These are phyloP conservation scores for Chaetomiaceae sp. DNA, from an alignment of 2,329 filamentous ascomycete species.

Conservation along the genomic window DNA sequence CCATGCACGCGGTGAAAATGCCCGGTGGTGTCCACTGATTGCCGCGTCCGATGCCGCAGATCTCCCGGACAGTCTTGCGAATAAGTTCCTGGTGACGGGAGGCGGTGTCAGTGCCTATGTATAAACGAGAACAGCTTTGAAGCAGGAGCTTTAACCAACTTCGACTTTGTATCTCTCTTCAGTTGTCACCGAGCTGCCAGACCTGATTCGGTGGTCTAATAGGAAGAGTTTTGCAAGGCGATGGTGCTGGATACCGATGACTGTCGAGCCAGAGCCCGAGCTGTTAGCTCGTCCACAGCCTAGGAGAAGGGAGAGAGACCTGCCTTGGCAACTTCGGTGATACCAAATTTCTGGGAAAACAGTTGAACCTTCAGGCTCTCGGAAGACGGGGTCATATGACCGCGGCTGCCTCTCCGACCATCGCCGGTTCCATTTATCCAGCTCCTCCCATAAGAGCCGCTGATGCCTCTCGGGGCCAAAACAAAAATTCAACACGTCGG, in stretches of 20 bases:
- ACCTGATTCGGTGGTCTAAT: conserved; percentile 50
- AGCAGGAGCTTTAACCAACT: not conserved
- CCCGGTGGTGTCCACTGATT: conserved; percentile 53
- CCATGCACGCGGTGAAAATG: conserved; percentile 54
- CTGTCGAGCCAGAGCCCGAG: conserved; percentile 28
- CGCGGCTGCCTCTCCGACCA: conserved; percentile 46
- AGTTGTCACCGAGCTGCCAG: conserved; percentile 23
- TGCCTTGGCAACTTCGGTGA: conserved; percentile 51
- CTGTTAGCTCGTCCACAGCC: not conserved
- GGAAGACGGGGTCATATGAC: conserved; percentile 53
- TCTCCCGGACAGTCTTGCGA: conserved; percentile 43
- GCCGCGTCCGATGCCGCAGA: conserved; percentile 56
- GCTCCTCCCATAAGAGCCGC: conserved; percentile 38
- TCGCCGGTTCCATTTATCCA: conserved; percentile 42
- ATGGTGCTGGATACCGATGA: conserved; percentile 57
- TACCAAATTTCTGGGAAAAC: conserved; percentile 57
- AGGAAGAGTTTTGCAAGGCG: conserved; percentile 55
- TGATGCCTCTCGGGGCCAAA: conserved; percentile 42
- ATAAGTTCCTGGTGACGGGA: conserved; percentile 39
- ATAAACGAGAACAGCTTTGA: not conserved
- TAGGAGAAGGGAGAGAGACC: conserved; percentile 17
- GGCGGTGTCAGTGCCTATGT: not conserved
- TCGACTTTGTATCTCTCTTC: conserved; percentile 20
- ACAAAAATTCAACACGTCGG: conserved; percentile 61
- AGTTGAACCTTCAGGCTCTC: conserved; percentile 15